A percentile compares a stretch with the other conserved stretches of the same genome.
phyloP scores from a whole-genome alignment of 257 asterid genomes.

The Penstemon barbatus region DNA sequence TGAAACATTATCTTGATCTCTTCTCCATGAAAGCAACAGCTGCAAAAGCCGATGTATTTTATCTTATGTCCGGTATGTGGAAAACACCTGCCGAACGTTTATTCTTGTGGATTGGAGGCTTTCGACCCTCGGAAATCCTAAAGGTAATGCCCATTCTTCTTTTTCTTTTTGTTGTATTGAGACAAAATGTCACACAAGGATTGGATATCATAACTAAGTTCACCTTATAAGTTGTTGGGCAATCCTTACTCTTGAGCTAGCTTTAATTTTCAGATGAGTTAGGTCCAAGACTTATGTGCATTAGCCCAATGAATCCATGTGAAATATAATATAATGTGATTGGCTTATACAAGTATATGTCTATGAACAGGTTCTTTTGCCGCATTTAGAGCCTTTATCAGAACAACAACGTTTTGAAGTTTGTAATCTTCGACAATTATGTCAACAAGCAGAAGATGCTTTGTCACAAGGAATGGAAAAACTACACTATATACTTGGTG shows the following conservation, averaged over 20 bases:
- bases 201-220: no score
- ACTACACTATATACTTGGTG: constrained; percentile 59
- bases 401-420: constrained; percentile 57
- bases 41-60: constrained; percentile 77
- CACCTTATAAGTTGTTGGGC: no score
- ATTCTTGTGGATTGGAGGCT: constrained; percentile 93
- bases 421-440: constrained; percentile 55
- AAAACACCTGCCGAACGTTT: constrained; percentile 83
- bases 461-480: constrained; percentile 82
- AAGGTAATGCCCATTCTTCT: constrained; percentile 46
- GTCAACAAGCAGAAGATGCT: constrained; percentile 95
- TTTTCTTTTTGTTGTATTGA: not conserved
- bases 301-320: not conserved
- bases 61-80: constrained; percentile 85
- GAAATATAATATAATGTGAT: not conserved
- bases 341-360: constrained; percentile 1
- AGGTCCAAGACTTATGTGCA: no score
- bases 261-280: no score
- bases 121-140: constrained; percentile 84
- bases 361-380: constrained; percentile 60
- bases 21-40: constrained; percentile 79
- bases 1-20: constrained; percentile 70
- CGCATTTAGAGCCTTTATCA: constrained; percentile 61
- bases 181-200: no score
- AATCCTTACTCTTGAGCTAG: no score